Base-by-base conservation (phyloP, 345 rosid species). In the Moricandia moricandioides region DNA sequence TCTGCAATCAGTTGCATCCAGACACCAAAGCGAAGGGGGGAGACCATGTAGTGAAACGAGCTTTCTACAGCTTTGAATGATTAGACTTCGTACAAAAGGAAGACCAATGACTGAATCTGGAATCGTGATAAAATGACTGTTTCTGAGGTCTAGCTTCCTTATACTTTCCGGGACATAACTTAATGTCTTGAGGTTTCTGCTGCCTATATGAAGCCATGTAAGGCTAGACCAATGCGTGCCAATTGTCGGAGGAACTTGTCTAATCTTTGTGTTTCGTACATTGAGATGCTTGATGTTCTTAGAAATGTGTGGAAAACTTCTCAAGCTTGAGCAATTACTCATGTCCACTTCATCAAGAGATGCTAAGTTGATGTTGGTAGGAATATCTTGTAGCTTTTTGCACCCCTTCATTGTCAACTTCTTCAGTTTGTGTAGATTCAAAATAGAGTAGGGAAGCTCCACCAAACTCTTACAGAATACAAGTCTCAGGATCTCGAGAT, bases 391-490 rank as follows among this genome's bases (percentile, higher is more conserved):
- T 58, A 58, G 62, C 62, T 58, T 13, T 58, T 29, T n/a, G 62
- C 62, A 58, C 10, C 10, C 35, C 35, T 30, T 13, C 62, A 58
- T 58, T 14, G 9, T 6, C 10, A 58, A 13, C 18, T 6, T 6
- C 29, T 59, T 59, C 21, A 59, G 64, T 59, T 59, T 30, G 64
- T 30, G 37, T 59, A 59, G 64, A 30, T 59, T 59, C 64, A 0
- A n/a, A 59, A 59, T 8, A 31, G 64, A 59, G 39, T 40, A 14
- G 6, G 64, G 64, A 58, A 29, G 62, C 62, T 29, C 62, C 18
- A 58, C 37, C 37, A 58, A n/a, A 30, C 62, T 58, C 29, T 3
- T n/a, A 16, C 62, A 58, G 17, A 13, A 29, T 6, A 13, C 35
- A 29, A 58, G 62, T 29, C 37, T 58, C 62, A 58, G 4, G 29